phyloP scores from a whole-genome alignment of 768 basidiomycete species.

The Podaxis sp. region DNA sequence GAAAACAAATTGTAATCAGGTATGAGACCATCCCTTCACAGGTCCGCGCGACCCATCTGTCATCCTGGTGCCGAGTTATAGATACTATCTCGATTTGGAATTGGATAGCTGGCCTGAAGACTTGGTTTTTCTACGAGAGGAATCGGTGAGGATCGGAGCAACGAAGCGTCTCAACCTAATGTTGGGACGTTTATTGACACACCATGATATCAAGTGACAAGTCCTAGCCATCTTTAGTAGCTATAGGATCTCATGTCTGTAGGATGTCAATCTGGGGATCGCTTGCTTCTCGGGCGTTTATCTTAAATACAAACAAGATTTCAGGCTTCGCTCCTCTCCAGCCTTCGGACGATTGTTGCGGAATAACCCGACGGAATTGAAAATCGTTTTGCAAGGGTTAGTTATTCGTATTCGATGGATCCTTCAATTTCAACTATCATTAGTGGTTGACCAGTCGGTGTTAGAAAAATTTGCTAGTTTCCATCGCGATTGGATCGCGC shows the following conservation, averaged over 20 bases:
- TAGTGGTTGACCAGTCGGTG: neutral
- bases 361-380: neutral
- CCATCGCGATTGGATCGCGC: neutral
- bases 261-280: neutral
- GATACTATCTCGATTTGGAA: neutral
- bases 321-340: neutral
- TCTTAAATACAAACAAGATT: neutral
- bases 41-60: neutral
- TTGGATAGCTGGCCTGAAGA: neutral
- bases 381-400: too few relatives aligned
- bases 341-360: neutral
- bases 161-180: neutral
- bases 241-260: neutral
- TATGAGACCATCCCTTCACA: neutral
- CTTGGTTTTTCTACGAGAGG: neutral
- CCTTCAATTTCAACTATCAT: neutral
- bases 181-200: neutral
- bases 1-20: neutral
- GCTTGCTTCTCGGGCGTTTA: neutral
- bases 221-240: neutral
- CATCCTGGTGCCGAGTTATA: constrained; percentile 2
- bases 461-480: neutral
- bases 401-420: neutral
- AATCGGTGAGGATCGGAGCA: neutral
- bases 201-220: neutral